Evolutionary conservation across 2,329 filamentous ascomycete genomes (phyloP), one percentile per base, ranked within the genome.

Genomic region (Cyanodermella asteris): DNA sequence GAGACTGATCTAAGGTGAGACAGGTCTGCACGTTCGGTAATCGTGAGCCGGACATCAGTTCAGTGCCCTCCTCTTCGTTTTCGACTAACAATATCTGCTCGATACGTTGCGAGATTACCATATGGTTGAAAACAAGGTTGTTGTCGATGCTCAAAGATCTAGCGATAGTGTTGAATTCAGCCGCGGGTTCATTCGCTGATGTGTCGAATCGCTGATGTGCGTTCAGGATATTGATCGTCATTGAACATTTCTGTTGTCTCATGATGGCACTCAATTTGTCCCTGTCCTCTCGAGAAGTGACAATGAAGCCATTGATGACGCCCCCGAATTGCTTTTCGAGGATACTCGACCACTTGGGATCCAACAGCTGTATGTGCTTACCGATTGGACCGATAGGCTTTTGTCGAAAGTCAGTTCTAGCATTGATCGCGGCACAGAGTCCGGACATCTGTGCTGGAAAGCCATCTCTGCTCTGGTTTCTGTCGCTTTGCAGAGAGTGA

Each of bases 301-400:
- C 82, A 25, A 91, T 64, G 40, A 94, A 97, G 2, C 64, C 69
- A 32, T 68, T 73, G 16, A 94, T 52, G 1, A 53, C 56, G 4
- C 46, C 48, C n/a, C 77, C 77, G 22, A 91, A 60, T 2, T 64
- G 64, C 33, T 63, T 73, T 43, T 97, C 87, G 9, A 97, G 47
- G 21, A 91, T 68, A 1, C 65, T 62, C 2, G 72, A 74, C 87
- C 87, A 97, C 37, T 77, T 61, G 1, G 77, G 73, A 35, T 84
- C 71, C 18, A 68, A 52, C 13, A 97, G 53, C 35, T 68, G 70
- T 25, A 97, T 60, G 39, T 87, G 64, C 13, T 68, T 55, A 16
- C 82, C 87, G 9, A 94, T 55, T 1, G 87, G 87, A 0, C 87
- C 87, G 17, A 94, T 56, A 3, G 87, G 87, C 32, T 62, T 71